phyloP scores from a whole-genome alignment of 202 grass and related monocot species.

The Schoenoplectus triqueter region DNA sequence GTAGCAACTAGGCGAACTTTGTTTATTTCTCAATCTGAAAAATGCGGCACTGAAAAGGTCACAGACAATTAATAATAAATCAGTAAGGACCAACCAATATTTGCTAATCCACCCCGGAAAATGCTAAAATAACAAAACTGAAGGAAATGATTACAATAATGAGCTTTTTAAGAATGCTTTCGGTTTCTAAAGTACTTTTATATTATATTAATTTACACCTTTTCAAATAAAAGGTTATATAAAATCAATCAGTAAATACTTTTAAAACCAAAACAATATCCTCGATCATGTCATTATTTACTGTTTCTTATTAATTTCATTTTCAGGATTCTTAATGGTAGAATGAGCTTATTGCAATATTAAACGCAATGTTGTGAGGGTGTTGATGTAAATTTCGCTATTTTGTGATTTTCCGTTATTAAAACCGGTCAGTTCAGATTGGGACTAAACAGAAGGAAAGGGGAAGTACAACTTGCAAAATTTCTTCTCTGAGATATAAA shows the following conservation, averaged over 20 bases:
- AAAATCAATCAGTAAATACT: too few relatives aligned
- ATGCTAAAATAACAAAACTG: background rate
- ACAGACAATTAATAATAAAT: too few relatives aligned
- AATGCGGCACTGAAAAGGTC: too few relatives aligned
- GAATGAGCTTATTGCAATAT: background rate
- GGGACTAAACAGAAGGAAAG: too few relatives aligned
- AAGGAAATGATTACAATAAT: background rate
- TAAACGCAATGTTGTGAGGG: background rate
- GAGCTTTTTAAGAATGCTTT: background rate
- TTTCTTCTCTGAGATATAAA: too few relatives aligned
- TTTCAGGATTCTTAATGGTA: background rate
- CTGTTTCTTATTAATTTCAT: background rate
- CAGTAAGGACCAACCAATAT: background rate
- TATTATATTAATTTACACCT: too few relatives aligned
- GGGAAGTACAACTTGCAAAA: too few relatives aligned
- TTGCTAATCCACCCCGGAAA: background rate
- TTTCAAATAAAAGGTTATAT: too few relatives aligned
- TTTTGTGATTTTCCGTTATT: too few relatives aligned
- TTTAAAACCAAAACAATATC: too few relatives aligned
- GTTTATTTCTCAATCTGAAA: constrained; percentile 16
- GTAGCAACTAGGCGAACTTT: background rate
- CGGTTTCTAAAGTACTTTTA: too few relatives aligned
- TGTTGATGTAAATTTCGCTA: background rate
- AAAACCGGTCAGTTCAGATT: too few relatives aligned
- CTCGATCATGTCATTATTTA: background rate